phyloP scores from a whole-genome alignment of 1,284 basidiomycete genomes.

The Tausonia pullulans region DNA sequence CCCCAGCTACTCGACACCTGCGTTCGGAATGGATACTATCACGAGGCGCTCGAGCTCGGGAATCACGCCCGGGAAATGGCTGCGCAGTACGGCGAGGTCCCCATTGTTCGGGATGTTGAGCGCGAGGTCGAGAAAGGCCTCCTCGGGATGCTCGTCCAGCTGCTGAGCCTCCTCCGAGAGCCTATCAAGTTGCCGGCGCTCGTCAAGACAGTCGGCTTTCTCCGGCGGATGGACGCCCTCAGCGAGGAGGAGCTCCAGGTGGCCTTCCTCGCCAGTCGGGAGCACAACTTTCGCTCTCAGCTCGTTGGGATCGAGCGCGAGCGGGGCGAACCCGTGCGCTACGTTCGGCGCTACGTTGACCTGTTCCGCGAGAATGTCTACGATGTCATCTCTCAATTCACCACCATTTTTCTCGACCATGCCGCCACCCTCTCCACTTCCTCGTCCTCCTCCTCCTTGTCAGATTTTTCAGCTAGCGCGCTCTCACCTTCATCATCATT shows the following conservation, averaged over 20 bases:
- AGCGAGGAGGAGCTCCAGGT: slow-evolving; percentile 54
- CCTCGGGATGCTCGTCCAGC: slow-evolving; percentile 42
- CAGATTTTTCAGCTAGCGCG: slow-evolving; percentile 1
- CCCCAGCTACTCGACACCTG: slow-evolving; percentile 83
- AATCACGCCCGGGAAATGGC: slow-evolving; percentile 49
- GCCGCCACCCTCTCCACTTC: slow-evolving; percentile 20
- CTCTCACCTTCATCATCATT: slow-evolving; percentile 26
- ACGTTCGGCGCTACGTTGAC: slow-evolving; percentile 77
- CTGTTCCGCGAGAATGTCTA: slow-evolving; percentile 83
- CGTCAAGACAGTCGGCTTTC: slow-evolving; percentile 74
- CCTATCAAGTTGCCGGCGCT: slow-evolving; percentile 77
- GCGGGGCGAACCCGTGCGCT: slow-evolving; percentile 56
- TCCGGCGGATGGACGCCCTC: slow-evolving; percentile 61
- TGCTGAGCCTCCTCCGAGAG: slow-evolving; percentile 67
- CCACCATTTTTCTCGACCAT: slow-evolving; percentile 72
- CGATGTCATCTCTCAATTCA: slow-evolving; percentile 80
- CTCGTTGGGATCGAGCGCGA: slow-evolving; percentile 34
- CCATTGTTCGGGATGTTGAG: slow-evolving; percentile 47
- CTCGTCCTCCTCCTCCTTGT: neutral
- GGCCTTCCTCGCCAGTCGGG: slow-evolving; percentile 54
- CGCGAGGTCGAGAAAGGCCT: slow-evolving; percentile 60
- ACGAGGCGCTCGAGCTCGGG: slow-evolving; percentile 74
- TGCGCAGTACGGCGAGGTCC: slow-evolving; percentile 36
- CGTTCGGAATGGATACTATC: slow-evolving; percentile 78
- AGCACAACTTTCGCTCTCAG: slow-evolving; percentile 42